Evolutionary conservation across 306 rosid species (phyloP), one percentile per base, ranked within the genome.

Genomic region (Vachellia collinsii): DNA sequence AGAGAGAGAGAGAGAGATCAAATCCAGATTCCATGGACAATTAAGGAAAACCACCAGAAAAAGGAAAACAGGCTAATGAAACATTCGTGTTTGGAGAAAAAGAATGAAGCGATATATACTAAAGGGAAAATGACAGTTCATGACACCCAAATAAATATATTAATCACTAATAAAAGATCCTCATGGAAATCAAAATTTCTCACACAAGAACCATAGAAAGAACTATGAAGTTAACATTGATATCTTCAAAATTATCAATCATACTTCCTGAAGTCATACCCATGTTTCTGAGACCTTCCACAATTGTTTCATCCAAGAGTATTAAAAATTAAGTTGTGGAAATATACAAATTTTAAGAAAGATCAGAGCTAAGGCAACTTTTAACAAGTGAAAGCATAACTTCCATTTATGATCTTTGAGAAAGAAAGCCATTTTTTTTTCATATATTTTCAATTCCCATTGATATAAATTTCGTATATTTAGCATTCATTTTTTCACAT

Each of bases 1-100:
- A 16, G 61, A 61, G 11, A 78, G 51, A 61, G 16, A 70, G 61
- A 44, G 53, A 38, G 9, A 61, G 22, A 46, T 54, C 14, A 9
- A 75, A 48, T 8, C 23, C 76, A 34, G 67, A 56, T 37, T 47
- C 50, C 41, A 48, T 36, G 48, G 23, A 77, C 44, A 77, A 17
- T 4, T 22, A 46, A 48, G 12, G 54, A 19, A n/a, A 41, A 68
- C 8, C 3, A 11, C 1, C 5, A 11, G 23, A 38, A 42, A 36
- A 61, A 70, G 50, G 12, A 44, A 14, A 46, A 66, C 6, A 22
- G 39, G 19, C 11, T 13, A 70, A 36, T 3, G 39, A 66, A 8
- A 25, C 47, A 38, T 66, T 10, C 25, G 19, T 16, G 48, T 17
- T 37, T 17, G 47, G 7, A 50, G 16, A 50, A 66, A 22, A 22